Conservation (phyloP, 2,329 filamentous ascomycete species). For the Aspergillus latus region DNA sequence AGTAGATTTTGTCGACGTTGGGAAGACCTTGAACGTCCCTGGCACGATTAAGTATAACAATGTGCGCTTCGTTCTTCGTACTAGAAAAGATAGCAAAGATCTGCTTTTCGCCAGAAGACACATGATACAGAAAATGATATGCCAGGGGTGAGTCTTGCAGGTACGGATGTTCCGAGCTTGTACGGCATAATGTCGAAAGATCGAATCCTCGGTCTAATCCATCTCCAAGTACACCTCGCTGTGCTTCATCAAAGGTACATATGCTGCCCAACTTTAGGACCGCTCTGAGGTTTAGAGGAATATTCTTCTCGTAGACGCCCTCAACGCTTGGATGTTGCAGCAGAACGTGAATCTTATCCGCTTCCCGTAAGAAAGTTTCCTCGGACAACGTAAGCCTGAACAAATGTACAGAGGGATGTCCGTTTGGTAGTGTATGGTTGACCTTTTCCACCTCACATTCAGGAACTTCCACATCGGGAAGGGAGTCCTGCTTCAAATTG, state of each 20-base stretch:
- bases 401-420: conserved; percentile 87
- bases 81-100: conserved; percentile 94
- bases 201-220: conserved; percentile 94
- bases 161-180: conserved; percentile 69
- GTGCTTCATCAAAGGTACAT: conserved; percentile 89
- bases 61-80: conserved; percentile 72
- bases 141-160: conserved; percentile 71
- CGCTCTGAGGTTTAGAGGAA: conserved; percentile 82
- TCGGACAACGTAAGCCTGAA: conserved; percentile 93
- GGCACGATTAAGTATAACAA: conserved; percentile 82
- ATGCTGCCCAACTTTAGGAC: conserved; percentile 85
- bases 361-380: conserved; percentile 79
- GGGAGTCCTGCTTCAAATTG: conserved; percentile 81
- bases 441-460: conserved; percentile 91
- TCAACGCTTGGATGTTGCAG: conserved; percentile 94
- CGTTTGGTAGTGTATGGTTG: conserved; percentile 89
- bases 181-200: conserved; percentile 69
- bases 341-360: conserved; percentile 75
- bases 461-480: conserved; percentile 83
- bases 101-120: conserved; percentile 84
- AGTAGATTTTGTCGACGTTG: conserved; percentile 85
- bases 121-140: conserved; percentile 91
- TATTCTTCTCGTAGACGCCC: conserved; percentile 92
- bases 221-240: conserved; percentile 85
- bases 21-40: conserved; percentile 83